Evolutionary conservation across 208 protist genomes (phyloP).

Genomic region (Leishmania arabica): DNA sequence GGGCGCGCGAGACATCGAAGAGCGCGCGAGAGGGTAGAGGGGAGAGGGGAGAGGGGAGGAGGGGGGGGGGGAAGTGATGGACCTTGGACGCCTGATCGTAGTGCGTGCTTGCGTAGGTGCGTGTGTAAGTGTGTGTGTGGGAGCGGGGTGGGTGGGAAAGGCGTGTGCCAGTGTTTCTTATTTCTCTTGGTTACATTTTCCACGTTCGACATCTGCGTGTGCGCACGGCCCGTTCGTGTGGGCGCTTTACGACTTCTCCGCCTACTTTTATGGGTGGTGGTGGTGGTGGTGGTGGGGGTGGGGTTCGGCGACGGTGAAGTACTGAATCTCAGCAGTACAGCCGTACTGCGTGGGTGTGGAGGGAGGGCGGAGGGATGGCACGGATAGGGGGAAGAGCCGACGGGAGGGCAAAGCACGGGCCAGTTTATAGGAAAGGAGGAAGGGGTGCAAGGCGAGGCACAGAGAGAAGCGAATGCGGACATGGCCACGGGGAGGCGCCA

Average conservation of each 20-base stretch:
- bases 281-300: no score
- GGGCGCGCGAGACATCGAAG: neutral
- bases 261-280: no score
- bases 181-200: no score
- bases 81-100: neutral
- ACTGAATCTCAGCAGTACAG: neutral
- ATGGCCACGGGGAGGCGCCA: neutral
- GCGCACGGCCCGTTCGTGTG: no score
- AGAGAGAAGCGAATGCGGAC: neutral
- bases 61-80: neutral
- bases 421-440: neutral
- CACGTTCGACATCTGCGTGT: no score
- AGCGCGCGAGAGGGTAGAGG: neutral
- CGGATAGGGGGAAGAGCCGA: neutral
- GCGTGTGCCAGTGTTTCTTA: no score
- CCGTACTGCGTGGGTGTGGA: neutral
- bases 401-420: neutral
- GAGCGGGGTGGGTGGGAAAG: neutral
- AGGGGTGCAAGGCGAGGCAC: neutral
- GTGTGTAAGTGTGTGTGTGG: neutral
- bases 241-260: no score
- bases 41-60: no score
- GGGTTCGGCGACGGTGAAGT: no score
- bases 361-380: neutral
- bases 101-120: neutral